A percentile compares a stretch with the other conserved stretches of the same genome.
phyloP scores from a whole-genome alignment of 2,329 filamentous ascomycete genomes.

The Trichoderma oligosporum region DNA sequence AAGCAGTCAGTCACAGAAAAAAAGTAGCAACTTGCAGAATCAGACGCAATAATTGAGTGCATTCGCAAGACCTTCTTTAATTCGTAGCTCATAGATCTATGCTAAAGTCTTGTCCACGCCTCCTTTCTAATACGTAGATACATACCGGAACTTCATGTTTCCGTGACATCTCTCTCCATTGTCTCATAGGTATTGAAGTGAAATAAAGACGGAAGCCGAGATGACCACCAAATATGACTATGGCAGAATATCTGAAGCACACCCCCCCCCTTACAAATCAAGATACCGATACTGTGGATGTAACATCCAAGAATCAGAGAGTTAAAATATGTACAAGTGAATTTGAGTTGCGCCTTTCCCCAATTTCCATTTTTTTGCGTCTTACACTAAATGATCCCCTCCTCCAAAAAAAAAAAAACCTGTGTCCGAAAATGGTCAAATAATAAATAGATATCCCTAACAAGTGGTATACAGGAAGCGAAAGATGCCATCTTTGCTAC shows the following conservation, averaged over 20 bases:
- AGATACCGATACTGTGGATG: slow-evolving; percentile 4
- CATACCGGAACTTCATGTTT: slow-evolving; percentile 12
- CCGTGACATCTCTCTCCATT: slow-evolving; percentile 4
- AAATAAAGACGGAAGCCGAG: slow-evolving; percentile 2
- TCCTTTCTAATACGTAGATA: slow-evolving; percentile 12
- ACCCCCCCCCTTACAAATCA: not conserved
- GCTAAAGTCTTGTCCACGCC: slow-evolving; percentile 13
- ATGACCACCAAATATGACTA: slow-evolving; percentile 10
- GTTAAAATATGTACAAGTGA: slow-evolving; percentile 31
- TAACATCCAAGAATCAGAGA: slow-evolving; percentile 14
- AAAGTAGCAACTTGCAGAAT: not conserved
- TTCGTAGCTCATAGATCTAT: slow-evolving; percentile 29
- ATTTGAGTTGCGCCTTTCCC: slow-evolving; percentile 23
- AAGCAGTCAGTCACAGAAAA: no score
- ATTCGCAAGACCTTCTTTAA: slow-evolving; percentile 17
- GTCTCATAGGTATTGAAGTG: slow-evolving; percentile 15
- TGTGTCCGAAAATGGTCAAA: slow-evolving; percentile 24
- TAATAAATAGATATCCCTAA: slow-evolving; percentile 33
- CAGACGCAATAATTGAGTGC: not conserved
- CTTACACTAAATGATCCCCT: slow-evolving; percentile 24
- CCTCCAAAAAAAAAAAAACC: slow-evolving; percentile 18
- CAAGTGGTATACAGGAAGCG: slow-evolving; percentile 38
- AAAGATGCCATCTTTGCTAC: slow-evolving; percentile 22
- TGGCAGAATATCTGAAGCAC: slow-evolving; percentile 6
- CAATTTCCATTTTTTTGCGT: slow-evolving; percentile 17